These are phyloP conservation scores for Quercus robur DNA, from an alignment of 306 rosid species.

Conservation along the genomic window DNA sequence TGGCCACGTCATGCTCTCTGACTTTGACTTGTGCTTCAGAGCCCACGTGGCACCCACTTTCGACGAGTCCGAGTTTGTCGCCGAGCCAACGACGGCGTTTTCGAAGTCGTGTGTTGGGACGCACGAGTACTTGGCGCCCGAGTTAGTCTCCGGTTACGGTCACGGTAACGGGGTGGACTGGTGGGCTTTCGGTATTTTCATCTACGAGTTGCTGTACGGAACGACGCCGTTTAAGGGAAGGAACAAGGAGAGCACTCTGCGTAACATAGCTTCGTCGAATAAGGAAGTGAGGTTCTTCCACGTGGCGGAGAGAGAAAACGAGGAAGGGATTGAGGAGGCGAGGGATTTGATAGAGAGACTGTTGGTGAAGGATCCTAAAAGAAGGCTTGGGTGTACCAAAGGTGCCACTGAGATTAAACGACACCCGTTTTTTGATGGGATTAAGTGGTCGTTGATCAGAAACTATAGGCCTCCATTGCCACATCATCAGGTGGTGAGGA, in stretches of 20 bases:
- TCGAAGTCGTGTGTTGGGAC: constrained; percentile 88
- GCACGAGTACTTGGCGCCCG: constrained; percentile 88
- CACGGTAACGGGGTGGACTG: constrained; percentile 93
- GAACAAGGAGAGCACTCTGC: constrained; percentile 63
- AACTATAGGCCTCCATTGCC: constrained; percentile 55
- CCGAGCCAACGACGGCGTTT: constrained; percentile 76
- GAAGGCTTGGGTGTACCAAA: constrained; percentile 56
- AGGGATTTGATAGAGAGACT: constrained; percentile 62
- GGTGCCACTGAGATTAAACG: constrained; percentile 83
- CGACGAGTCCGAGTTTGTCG: constrained; percentile 52
- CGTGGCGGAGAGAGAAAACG: constrained; percentile 30
- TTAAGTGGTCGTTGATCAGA: constrained; percentile 84
- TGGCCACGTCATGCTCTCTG: constrained; percentile 93
- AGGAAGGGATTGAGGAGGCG: constrained; percentile 47
- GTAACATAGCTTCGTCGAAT: constrained; percentile 57
- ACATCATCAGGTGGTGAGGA: constrained; percentile 46
- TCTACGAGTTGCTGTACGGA: constrained; percentile 66
- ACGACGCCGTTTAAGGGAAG: constrained; percentile 84
- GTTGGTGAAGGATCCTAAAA: constrained; percentile 60
- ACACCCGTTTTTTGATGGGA: constrained; percentile 77
- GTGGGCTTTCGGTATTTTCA: constrained; percentile 92
- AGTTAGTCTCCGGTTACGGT: constrained; percentile 64
- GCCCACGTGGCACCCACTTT: constrained; percentile 59
- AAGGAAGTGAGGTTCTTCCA: constrained; percentile 52
- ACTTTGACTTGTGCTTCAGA: constrained; percentile 75